Base-by-base conservation (phyloP, 2,329 filamentous ascomycete genomes). In the Colletotrichum liriopes region DNA sequence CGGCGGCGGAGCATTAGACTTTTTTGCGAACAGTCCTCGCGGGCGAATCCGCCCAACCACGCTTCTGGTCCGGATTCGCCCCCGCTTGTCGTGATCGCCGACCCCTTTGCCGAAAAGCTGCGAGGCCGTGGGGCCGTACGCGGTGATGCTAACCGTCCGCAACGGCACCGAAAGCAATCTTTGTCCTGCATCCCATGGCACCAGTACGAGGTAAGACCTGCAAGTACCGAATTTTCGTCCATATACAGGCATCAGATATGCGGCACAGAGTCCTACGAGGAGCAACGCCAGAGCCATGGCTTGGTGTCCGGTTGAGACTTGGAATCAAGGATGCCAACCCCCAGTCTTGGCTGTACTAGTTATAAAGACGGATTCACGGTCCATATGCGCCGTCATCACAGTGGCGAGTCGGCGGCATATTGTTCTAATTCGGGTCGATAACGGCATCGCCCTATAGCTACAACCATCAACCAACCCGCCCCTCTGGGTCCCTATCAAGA, bases 1-100 rank as follows among this genome's bases (percentile, higher is more conserved):
- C 26, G 20, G 32, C 12, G 56, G 56, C 49, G 49, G 41, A 62
- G 63, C 54, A 64, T 39, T 43, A 12, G 26, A 11, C 9, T 26
- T 6, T 20, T 29, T 62, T 43, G 43, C 35, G 18, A 49, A 2
- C 47, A n/a, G 45, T 35, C 11, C 11, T 14, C 32, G n/a, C 20
- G 32, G 43, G 32, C 14, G 18, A 14, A 51, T 8, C 45, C n/a
- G 35, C 16, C 12, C 3, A 14, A 16, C 29, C 32, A 39, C 14
- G n/a, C 12, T 29, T 29, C 43, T 43, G 20, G 45, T 51, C 32
- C 20, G 29, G 12, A 14, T 39, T 35, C 12, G 12, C 58, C 32
- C 29, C 29, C 20, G 43, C 43, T 39, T 23, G 12, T 20, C 20
- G 14, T 11, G 12, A 26, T 49, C 43, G 12, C 45, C 43, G 29